Percentiles rank a stretch among this genome's conserved stretches.
phyloP scores from a whole-genome alignment of 805 yeast species.

The Maudiozyma saulgeensis region DNA sequence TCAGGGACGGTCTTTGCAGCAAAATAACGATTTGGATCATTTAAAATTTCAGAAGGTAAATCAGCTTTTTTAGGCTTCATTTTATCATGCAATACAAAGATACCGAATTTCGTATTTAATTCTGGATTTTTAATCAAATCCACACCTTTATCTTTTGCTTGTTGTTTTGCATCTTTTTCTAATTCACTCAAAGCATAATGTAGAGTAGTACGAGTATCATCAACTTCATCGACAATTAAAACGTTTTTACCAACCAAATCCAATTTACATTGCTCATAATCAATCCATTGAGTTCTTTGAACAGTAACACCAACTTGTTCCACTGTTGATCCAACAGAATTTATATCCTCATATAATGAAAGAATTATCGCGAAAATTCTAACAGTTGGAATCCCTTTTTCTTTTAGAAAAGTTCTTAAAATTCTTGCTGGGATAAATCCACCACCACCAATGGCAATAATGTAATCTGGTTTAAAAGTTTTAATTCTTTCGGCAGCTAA shows the following conservation, averaged over 20 bases:
- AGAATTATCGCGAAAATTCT: slow-evolving; percentile 92
- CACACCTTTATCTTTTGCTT: slow-evolving; percentile 44
- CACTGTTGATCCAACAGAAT: slow-evolving; percentile 44
- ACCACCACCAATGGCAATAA: slow-evolving; percentile 96
- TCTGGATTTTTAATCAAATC: slow-evolving; percentile 35
- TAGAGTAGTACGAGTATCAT: slow-evolving; percentile 76
- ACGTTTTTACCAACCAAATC: slow-evolving; percentile 61
- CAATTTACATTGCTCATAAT: slow-evolving; percentile 50
- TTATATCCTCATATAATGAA: slow-evolving; percentile 80
- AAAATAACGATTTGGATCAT: slow-evolving; percentile 48
- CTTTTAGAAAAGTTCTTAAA: slow-evolving; percentile 83
- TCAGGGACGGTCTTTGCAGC: slow-evolving; percentile 73
- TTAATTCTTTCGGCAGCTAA: slow-evolving; percentile 52
- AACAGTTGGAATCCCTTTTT: slow-evolving; percentile 77
- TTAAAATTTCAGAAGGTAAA: slow-evolving; percentile 53
- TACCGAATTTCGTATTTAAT: slow-evolving; percentile 53
- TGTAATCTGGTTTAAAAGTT: slow-evolving; percentile 73
- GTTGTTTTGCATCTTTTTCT: slow-evolving; percentile 58
- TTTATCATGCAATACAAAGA: slow-evolving; percentile 74
- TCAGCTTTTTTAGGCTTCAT: slow-evolving; percentile 62
- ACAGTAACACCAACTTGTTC: slow-evolving; percentile 60
- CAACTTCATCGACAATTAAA: slow-evolving; percentile 74
- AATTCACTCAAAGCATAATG: slow-evolving; percentile 71
- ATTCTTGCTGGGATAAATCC: slow-evolving; percentile 97
- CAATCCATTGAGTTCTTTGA: slow-evolving; percentile 77